A percentile compares a stretch with the other conserved stretches of the same genome.
These are phyloP conservation scores for Thamnidium elegans DNA, from an alignment of 192 early-diverging fungal species.

Conservation along the genomic window DNA sequence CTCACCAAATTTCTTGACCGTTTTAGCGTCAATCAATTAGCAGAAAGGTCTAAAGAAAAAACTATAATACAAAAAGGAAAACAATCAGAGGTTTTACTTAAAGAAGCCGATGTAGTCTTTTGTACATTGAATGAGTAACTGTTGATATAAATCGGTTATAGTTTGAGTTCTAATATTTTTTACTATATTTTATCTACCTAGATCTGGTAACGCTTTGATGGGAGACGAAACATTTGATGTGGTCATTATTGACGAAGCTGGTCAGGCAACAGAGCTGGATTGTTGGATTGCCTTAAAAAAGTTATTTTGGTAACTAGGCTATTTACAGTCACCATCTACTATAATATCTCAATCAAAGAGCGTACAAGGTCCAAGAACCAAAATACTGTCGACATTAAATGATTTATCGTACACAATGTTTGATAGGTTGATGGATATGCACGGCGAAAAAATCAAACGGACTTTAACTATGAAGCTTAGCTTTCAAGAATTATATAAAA, in stretches of 20 bases:
- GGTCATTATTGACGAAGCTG: conserved; percentile 87
- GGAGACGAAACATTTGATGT: conserved; percentile 68
- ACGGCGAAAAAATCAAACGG: conserved; percentile 56
- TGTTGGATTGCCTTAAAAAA: conserved; percentile 62
- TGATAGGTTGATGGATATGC: conserved; percentile 63
- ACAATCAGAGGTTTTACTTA: too few relatives aligned
- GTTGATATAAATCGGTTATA: too few relatives aligned
- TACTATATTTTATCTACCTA: background rate
- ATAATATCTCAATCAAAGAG: conserved; percentile 49
- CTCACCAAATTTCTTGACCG: too few relatives aligned
- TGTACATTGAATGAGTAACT: too few relatives aligned
- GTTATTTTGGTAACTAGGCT: conserved; percentile 66
- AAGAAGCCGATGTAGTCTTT: too few relatives aligned
- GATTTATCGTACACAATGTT: conserved; percentile 66
- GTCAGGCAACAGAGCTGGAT: conserved; percentile 72
- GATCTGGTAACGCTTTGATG: conserved; percentile 43
- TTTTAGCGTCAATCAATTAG: too few relatives aligned
- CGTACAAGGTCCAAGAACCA: conserved; percentile 12
- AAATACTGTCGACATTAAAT: conserved; percentile 14
- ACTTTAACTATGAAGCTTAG: conserved; percentile 75
- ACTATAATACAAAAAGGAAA: too few relatives aligned
- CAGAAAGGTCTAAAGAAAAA: too few relatives aligned
- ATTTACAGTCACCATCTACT: conserved; percentile 84
- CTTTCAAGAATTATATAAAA: conserved; percentile 64
- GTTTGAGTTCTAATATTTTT: too few relatives aligned